Percentiles rank a stretch among this genome's conserved stretches.
Conservation (phyloP, 2,329 filamentous ascomycete genomes). For the Aspergillus neoniger region DNA sequence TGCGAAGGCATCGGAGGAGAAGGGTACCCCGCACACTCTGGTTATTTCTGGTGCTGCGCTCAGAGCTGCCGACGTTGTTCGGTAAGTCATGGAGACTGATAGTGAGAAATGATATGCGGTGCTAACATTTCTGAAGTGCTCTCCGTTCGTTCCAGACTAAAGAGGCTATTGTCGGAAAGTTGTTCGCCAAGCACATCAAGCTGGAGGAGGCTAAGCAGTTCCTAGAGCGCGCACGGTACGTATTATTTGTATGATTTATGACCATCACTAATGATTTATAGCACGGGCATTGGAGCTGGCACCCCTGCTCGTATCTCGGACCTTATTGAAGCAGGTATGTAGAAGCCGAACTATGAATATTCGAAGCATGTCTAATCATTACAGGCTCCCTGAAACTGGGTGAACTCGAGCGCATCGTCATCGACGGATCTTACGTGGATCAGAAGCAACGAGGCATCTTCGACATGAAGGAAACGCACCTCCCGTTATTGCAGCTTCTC, state of each 20-base stretch:
- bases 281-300: conserved; percentile 84
- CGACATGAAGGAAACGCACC: conserved; percentile 91
- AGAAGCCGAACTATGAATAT: not conserved
- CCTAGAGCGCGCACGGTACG: conserved; percentile 62
- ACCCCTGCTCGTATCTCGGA: conserved; percentile 83
- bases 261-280: conserved; percentile 34
- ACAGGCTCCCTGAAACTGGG: conserved; percentile 69
- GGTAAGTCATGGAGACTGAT: conserved; percentile 49
- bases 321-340: conserved; percentile 74
- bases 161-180: conserved; percentile 76
- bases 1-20: conserved; percentile 65
- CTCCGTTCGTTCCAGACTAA: conserved; percentile 79
- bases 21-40: conserved; percentile 79
- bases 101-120: not conserved
- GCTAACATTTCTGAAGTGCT: conserved; percentile 50
- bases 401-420: conserved; percentile 74
- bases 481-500: conserved; percentile 76
- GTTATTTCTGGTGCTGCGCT: conserved; percentile 84
- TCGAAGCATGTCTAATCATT: not conserved
- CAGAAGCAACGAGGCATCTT: conserved; percentile 91
- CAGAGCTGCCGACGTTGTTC: conserved; percentile 79
- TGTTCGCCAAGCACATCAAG: conserved; percentile 99
- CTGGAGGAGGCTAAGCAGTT: conserved; percentile 79
- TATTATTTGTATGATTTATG: not conserved
- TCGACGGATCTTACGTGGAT: conserved; percentile 92